phyloP scores from a whole-genome alignment of 1,284 basidiomycete species.

The Neolentinus lepideus region DNA sequence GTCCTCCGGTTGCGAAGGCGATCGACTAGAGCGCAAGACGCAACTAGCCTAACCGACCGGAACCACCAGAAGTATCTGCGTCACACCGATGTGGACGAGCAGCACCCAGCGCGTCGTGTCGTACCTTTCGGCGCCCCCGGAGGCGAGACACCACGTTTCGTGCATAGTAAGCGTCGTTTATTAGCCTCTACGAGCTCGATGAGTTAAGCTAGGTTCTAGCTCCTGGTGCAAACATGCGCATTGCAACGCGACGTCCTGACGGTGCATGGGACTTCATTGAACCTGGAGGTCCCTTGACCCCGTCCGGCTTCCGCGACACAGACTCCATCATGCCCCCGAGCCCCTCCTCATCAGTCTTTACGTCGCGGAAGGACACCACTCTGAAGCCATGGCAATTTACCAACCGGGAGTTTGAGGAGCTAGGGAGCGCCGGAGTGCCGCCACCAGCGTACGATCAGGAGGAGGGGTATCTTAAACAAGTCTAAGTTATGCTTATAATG shows the following conservation, averaged over 20 bases:
- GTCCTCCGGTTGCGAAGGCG: constrained; percentile 11
- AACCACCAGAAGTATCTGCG: constrained; percentile 11
- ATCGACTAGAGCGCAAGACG: constrained; percentile 5
- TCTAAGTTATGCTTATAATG: no score
- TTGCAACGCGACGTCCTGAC: constrained; percentile 21
- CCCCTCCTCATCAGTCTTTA: not conserved
- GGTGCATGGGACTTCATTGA: constrained; percentile 24
- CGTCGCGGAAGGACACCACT: not conserved
- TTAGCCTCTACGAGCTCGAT: not conserved
- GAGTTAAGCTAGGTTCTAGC: constrained; percentile 9
- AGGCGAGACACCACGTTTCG: constrained; percentile 16
- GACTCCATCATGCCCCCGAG: not conserved
- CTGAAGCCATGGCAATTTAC: not conserved
- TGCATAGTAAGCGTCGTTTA: constrained; percentile 10
- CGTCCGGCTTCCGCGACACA: not conserved
- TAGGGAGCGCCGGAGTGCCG: not conserved
- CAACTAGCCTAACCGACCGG: constrained; percentile 3
- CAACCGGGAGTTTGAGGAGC: not conserved
- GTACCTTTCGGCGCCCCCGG: constrained; percentile 16
- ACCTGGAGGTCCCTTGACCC: constrained; percentile 1
- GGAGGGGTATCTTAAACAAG: not conserved
- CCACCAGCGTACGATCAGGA: not conserved
- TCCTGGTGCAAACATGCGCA: constrained; percentile 25
- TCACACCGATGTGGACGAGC: constrained; percentile 14
- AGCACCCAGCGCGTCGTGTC: constrained; percentile 17